phyloP scores from a whole-genome alignment of 345 rosid genomes.

The Gossypium herbaceum region DNA sequence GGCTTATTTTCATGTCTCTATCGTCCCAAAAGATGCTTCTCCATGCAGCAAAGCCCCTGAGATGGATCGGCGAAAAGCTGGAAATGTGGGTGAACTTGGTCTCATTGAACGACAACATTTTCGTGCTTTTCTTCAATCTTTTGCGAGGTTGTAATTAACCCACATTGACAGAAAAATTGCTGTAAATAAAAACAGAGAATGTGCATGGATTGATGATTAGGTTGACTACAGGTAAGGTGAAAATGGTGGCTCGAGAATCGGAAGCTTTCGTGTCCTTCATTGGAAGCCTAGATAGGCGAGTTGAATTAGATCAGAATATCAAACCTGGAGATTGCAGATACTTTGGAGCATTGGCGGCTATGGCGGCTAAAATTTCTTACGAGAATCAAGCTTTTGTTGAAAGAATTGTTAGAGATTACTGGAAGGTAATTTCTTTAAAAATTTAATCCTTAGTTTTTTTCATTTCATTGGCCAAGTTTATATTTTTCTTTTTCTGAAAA shows the following conservation, averaged over 20 bases:
- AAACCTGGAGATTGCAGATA: conserved; percentile 27
- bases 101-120: conserved; percentile 38
- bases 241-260: conserved; percentile 32
- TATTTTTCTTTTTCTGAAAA: too few relatives aligned
- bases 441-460: not conserved
- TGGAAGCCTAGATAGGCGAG: conserved; percentile 39
- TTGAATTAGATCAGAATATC: conserved; percentile 33
- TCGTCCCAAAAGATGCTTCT: conserved; percentile 38
- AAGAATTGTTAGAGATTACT: conserved; percentile 26
- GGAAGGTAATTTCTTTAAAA: conserved; percentile 32
- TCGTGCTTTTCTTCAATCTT: conserved; percentile 28
- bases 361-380: conserved; percentile 56
- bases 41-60: conserved; percentile 22
- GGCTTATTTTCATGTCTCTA: conserved; percentile 52
- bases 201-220: not conserved
- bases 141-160: not conserved
- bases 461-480: too few relatives aligned
- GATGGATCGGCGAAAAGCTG: conserved; percentile 25
- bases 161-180: not conserved
- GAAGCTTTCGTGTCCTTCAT: conserved; percentile 33
- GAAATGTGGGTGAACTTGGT: conserved; percentile 40
- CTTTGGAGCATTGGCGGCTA: conserved; percentile 37
- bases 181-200: not conserved
- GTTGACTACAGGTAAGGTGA: conserved; percentile 33
- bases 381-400: conserved; percentile 39